phyloP scores from a whole-genome alignment of 2,329 filamentous ascomycete genomes.

The Botrytis hyacinthi region DNA sequence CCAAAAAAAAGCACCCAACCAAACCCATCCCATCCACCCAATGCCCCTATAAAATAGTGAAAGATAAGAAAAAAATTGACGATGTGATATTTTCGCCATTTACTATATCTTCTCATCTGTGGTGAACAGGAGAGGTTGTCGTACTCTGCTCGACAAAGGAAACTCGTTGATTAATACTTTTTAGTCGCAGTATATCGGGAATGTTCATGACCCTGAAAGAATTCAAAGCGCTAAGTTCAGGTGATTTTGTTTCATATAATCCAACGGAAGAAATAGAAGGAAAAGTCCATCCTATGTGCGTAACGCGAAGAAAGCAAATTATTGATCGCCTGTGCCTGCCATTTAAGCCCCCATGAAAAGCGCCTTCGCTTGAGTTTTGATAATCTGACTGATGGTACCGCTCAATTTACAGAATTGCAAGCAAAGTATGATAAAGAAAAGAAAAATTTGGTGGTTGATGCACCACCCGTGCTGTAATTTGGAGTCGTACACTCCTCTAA shows the following conservation, averaged over 20 bases:
- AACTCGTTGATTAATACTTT: constrained; percentile 19
- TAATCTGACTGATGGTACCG: constrained; percentile 19
- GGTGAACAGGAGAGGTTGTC: background rate
- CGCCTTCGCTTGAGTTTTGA: constrained; percentile 20
- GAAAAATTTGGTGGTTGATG: constrained; percentile 10
- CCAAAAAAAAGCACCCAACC: background rate
- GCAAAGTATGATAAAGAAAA: constrained; percentile 18
- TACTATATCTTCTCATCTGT: constrained; percentile 4
- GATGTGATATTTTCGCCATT: constrained; percentile 12
- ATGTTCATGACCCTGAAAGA: constrained; percentile 12
- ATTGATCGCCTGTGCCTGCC: constrained; percentile 19
- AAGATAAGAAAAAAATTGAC: background rate
- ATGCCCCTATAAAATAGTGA: constrained; percentile 6
- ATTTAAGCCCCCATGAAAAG: constrained; percentile 17
- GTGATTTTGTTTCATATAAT: constrained; percentile 19
- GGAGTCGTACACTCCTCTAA: constrained; percentile 2
- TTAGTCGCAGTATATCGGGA: constrained; percentile 2
- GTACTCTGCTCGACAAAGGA: constrained; percentile 10
- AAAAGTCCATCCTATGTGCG: constrained; percentile 16
- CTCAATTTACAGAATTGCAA: constrained; percentile 21
- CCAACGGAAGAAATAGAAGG: constrained; percentile 11
- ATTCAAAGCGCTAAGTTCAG: constrained; percentile 9
- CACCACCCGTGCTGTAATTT: constrained; percentile 8
- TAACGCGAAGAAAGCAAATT: constrained; percentile 10
- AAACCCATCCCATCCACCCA: background rate